A percentile compares a stretch with the other conserved stretches of the same genome.
phyloP scores from a whole-genome alignment of 441 rosid genomes.

The Populus hybrid region DNA sequence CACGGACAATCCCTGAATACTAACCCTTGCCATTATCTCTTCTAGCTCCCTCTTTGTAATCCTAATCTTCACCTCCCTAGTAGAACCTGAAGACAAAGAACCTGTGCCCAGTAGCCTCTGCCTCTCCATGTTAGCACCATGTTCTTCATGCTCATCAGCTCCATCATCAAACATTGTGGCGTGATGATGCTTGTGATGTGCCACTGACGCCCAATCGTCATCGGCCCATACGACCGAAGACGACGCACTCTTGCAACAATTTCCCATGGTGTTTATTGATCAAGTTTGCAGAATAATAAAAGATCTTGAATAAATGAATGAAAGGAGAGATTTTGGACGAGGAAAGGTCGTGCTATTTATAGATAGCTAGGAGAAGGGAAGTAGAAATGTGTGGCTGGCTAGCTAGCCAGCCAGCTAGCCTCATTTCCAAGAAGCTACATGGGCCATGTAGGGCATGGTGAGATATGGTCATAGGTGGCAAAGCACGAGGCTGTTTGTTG shows the following conservation, averaged over 20 bases:
- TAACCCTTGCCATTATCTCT: constrained; percentile 32
- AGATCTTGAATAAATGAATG: not conserved
- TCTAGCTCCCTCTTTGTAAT: constrained; percentile 50
- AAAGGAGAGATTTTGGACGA: not conserved
- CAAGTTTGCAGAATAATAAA: not conserved
- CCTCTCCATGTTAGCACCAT: constrained; percentile 8
- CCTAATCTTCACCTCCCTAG: constrained; percentile 49
- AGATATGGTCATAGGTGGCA: constrained; percentile 6
- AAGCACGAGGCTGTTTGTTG: constrained; percentile 12
- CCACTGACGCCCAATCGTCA: constrained; percentile 38
- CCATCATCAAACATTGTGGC: not conserved
- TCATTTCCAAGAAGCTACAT: not conserved
- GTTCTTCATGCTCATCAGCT: not conserved
- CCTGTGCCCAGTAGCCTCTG: constrained; percentile 18
- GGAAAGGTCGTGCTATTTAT: constrained; percentile 1
- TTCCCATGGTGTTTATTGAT: constrained; percentile 39
- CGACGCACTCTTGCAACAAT: constrained; percentile 25
- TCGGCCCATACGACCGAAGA: constrained; percentile 31
- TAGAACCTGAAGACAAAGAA: not conserved
- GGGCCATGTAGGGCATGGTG: not conserved
- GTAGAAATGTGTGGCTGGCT: not conserved
- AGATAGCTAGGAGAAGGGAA: not conserved
- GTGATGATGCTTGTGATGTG: not conserved
- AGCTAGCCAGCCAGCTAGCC: no score
- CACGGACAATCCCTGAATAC: constrained; percentile 34